Percentiles rank a stretch among this genome's conserved stretches.
These are phyloP conservation scores for Nitzschia inconspicua DNA, from an alignment of 108 stramenopile genomes.

Conservation along the genomic window DNA sequence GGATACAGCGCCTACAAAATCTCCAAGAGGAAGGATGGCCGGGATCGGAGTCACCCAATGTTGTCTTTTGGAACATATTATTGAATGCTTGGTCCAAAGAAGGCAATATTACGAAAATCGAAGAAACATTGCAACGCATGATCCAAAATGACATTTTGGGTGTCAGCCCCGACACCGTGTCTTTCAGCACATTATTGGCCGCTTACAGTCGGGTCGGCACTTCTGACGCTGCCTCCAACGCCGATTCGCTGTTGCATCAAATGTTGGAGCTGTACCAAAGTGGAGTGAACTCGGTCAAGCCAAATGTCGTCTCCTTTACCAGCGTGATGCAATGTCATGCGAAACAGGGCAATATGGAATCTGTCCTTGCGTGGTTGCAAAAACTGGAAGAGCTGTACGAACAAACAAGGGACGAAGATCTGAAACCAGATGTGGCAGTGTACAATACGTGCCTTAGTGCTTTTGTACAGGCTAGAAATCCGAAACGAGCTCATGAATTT, in stretches of 20 bases:
- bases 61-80: slow-evolving; percentile 27
- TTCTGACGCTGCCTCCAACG: slow-evolving; percentile 23
- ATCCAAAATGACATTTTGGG: slow-evolving; percentile 6
- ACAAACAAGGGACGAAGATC: slow-evolving; percentile 19
- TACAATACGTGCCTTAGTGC: slow-evolving; percentile 49
- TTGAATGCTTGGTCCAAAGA: slow-evolving; percentile 22
- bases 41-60: slow-evolving; percentile 23
- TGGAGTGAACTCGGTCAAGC: slow-evolving; percentile 46
- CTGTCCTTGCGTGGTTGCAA: slow-evolving; percentile 32
- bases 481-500: slow-evolving; percentile 35
- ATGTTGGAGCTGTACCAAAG: slow-evolving; percentile 42
- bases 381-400: slow-evolving; percentile 21
- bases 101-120: slow-evolving; percentile 13
- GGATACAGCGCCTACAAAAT: slow-evolving; percentile 11
- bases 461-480: slow-evolving; percentile 42
- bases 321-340: slow-evolving; percentile 55
- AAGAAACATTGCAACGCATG: slow-evolving; percentile 25
- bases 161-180: slow-evolving; percentile 34
- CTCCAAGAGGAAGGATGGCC: slow-evolving; percentile 28
- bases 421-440: slow-evolving; percentile 37
- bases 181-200: slow-evolving; percentile 37
- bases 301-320: slow-evolving; percentile 43
- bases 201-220: slow-evolving; percentile 32
- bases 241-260: slow-evolving; percentile 41
- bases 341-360: slow-evolving; percentile 27